A percentile compares a stretch with the other conserved stretches of the same genome.
These are phyloP conservation scores for Coniella vitis DNA, from an alignment of 2,329 filamentous ascomycete genomes.

Conservation along the genomic window DNA sequence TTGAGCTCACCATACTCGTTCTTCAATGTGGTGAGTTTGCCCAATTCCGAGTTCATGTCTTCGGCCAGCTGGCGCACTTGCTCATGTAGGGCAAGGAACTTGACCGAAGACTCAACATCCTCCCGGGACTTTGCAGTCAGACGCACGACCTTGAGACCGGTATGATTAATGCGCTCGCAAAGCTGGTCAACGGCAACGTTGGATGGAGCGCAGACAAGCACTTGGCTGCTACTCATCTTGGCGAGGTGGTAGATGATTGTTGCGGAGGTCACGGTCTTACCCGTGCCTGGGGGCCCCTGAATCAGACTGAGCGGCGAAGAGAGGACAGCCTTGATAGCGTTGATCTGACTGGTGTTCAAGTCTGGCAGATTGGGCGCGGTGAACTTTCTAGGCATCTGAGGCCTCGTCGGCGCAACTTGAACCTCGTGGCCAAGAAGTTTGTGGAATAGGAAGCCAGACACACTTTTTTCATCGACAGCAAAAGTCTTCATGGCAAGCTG, in stretches of 20 bases:
- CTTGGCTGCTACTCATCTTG: slow-evolving; percentile 90
- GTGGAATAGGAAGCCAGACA: slow-evolving; percentile 98
- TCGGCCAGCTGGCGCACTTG: slow-evolving; percentile 81
- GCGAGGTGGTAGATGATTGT: slow-evolving; percentile 98
- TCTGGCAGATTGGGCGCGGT: slow-evolving; percentile 91
- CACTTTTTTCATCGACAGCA: slow-evolving; percentile 94
- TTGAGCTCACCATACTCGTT: slow-evolving; percentile 84
- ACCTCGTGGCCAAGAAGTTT: slow-evolving; percentile 93
- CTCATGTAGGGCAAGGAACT: slow-evolving; percentile 90
- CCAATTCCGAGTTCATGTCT: slow-evolving; percentile 88
- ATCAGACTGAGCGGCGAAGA: slow-evolving; percentile 93
- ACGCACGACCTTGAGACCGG: slow-evolving; percentile 91
- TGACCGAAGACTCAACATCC: slow-evolving; percentile 97
- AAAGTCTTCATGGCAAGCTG: slow-evolving; percentile 99
- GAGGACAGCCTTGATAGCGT: slow-evolving; percentile 89
- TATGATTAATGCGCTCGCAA: slow-evolving; percentile 92
- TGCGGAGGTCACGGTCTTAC: slow-evolving; percentile 96
- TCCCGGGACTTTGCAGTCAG: slow-evolving; percentile 98
- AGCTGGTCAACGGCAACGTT: slow-evolving; percentile 98
- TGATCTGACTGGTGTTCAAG: slow-evolving; percentile 91
- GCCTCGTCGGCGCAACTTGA: slow-evolving; percentile 90
- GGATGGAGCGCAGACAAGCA: slow-evolving; percentile 92
- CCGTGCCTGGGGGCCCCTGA: slow-evolving; percentile 92
- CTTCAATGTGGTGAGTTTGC: slow-evolving; percentile 90
- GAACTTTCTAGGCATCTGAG: slow-evolving; percentile 92